Evolutionary conservation across 2,329 filamentous ascomycete species (phyloP).

Genomic region (Sporothrix variecibatus): DNA sequence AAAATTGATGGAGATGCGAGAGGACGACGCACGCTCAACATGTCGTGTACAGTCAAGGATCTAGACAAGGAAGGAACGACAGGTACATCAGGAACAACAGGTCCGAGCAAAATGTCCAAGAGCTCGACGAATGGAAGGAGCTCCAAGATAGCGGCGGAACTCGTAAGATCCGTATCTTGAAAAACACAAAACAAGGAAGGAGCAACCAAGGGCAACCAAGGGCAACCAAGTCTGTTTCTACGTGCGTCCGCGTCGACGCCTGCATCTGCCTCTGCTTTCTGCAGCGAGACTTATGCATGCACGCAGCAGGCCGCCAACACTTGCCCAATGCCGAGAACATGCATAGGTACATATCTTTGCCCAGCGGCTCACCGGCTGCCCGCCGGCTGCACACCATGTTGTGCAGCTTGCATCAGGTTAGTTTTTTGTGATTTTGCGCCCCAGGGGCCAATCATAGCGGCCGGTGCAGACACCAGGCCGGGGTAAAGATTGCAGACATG

Average conservation of each 20-base stretch:
- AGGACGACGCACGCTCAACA: not conserved
- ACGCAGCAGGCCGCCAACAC: not conserved
- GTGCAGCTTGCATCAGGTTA: constrained; percentile 16
- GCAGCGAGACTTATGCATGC: constrained; percentile 9
- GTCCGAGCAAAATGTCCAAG: not conserved
- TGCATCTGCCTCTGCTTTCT: not conserved
- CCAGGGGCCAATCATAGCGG: constrained; percentile 11
- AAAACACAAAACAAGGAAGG: not conserved
- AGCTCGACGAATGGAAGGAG: not conserved
- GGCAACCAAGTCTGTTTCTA: not conserved
- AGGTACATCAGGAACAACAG: not conserved
- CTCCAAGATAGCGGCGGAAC: not conserved
- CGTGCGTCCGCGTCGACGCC: not conserved
- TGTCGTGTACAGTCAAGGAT: not conserved
- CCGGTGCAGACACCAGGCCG: not conserved
- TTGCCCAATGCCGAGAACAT: not conserved
- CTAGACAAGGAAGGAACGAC: not conserved
- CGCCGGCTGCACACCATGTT: not conserved
- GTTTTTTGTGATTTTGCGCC: not conserved
- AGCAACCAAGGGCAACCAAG: not conserved
- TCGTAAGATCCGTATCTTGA: not conserved
- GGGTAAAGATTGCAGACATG: constrained; percentile 1
- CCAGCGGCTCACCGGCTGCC: constrained; percentile 18
- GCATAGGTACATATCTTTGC: not conserved
- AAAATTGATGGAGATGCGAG: constrained; percentile 2